These are phyloP conservation scores for Pezizomycotina sp. DNA, from an alignment of 2,329 filamentous ascomycete genomes.

Conservation along the genomic window DNA sequence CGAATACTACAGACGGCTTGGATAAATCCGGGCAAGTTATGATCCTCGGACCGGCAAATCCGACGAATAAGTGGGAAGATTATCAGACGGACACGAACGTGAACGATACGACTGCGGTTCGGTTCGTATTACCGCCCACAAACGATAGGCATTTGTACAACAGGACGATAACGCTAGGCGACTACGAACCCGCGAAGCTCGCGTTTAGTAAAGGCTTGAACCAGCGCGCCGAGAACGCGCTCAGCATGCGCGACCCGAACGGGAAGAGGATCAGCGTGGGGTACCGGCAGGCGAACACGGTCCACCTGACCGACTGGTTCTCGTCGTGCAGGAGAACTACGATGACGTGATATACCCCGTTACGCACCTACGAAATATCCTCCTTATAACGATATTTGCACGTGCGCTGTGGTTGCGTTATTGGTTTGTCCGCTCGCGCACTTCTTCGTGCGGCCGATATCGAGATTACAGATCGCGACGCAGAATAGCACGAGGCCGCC, in stretches of 20 bases:
- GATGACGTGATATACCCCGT: constrained; percentile 70
- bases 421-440: constrained; percentile 66
- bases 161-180: constrained; percentile 6
- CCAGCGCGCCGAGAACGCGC: constrained; percentile 6
- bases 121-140: constrained; percentile 44
- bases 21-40: constrained; percentile 23
- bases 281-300: constrained; percentile 51
- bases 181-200: constrained; percentile 4
- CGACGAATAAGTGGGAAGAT: constrained; percentile 22
- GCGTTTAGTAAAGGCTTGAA: background rate
- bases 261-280: constrained; percentile 57
- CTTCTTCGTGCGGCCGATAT: constrained; percentile 63
- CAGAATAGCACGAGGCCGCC: constrained; percentile 39
- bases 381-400: constrained; percentile 73
- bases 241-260: constrained; percentile 52
- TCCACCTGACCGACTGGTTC: constrained; percentile 58
- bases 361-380: constrained; percentile 54
- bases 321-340: constrained; percentile 56
- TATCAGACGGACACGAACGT: constrained; percentile 8
- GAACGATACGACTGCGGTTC: constrained; percentile 12
- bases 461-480: constrained; percentile 57
- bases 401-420: constrained; percentile 53
- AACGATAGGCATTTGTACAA: background rate
- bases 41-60: constrained; percentile 22
- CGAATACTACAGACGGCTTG: constrained; percentile 21